Evolutionary conservation across 805 yeast species (phyloP), one percentile per base, ranked within the genome.

Genomic region (Zygosaccharomyces lentus): DNA sequence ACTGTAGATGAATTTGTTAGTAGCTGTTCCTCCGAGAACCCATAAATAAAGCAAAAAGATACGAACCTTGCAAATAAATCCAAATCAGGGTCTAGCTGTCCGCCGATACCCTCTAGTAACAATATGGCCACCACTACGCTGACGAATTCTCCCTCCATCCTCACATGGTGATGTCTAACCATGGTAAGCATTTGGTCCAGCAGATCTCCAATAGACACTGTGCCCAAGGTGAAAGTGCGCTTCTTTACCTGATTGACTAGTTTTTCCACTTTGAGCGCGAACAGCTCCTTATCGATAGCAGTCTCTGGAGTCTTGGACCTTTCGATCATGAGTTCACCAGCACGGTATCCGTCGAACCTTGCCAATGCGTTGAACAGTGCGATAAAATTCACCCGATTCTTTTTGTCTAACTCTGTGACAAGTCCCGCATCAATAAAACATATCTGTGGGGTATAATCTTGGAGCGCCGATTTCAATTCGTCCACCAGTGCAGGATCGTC

Each of bases 81-180:
- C 58, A 93, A 73, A 35, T 88, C 81, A 1, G 98, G 97, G 65
- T 93, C 96, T 45, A 93, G 72, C 65, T 85, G 96, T 61, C 98
- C 75, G 16, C 99, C 98, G 44, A 93, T 85, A 9, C 99, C 99
- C 66, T 93, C 99, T 47, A 93, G 69, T 45, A 93, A 71, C 45
- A 93, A 68, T 19, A 93, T 89, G 1, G 98, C 96, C 26, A 93
- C 88, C n/a, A 93, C 84, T 19, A 93, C 96, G 25, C 96, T 88
- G 35, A 93, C 82, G 61, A 93, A 93, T 65, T 93, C 99, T 6
- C 96, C 95, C 61, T 93, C 99, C 96, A 93, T 86, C 60, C 96
- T 76, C 17, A 93, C 99, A 65, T 93, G 99, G 65, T 93, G 99
- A 9, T 73, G 71, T 50, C 98, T 73, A 15, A 93, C 98, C 97